Percentiles rank a stretch among this genome's conserved stretches.
Conservation (phyloP, 1,139 yeast species). For the Yamadazyma friedrichii region DNA sequence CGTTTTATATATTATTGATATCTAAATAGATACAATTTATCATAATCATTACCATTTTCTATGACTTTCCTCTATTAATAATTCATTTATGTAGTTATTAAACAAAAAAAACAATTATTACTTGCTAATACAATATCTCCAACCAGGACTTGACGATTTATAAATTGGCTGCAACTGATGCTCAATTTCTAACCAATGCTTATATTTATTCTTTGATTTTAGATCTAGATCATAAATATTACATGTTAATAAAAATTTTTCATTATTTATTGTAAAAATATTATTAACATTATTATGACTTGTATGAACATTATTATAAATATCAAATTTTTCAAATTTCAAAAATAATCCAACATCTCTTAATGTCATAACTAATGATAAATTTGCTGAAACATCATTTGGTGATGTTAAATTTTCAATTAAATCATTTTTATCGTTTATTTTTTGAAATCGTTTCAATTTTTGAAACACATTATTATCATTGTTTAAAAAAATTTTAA, state of each 20-base stretch:
- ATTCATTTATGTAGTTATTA: background rate
- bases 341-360: slow-evolving; percentile 55
- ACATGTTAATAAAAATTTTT: slow-evolving; percentile 33
- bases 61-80: background rate
- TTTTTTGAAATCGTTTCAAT: slow-evolving; percentile 36
- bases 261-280: slow-evolving; percentile 25
- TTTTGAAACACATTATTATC: slow-evolving; percentile 39
- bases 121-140: slow-evolving; percentile 33
- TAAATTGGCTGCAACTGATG: slow-evolving; percentile 33
- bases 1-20: no score
- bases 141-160: slow-evolving; percentile 33
- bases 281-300: slow-evolving; percentile 35
- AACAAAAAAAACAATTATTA: background rate
- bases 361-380: slow-evolving; percentile 52
- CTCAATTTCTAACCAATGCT: slow-evolving; percentile 44
- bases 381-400: slow-evolving; percentile 43
- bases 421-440: slow-evolving; percentile 33
- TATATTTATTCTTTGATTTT: slow-evolving; percentile 39
- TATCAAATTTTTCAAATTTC: slow-evolving; percentile 37
- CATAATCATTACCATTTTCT: background rate
- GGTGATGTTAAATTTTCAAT: slow-evolving; percentile 34
- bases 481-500: slow-evolving; percentile 26
- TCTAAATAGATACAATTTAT: background rate
- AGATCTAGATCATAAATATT: slow-evolving; percentile 46
- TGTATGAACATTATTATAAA: slow-evolving; percentile 28